Base-by-base conservation (phyloP, 2,329 filamentous ascomycete species). In the Scolecobasidium constrictum region DNA sequence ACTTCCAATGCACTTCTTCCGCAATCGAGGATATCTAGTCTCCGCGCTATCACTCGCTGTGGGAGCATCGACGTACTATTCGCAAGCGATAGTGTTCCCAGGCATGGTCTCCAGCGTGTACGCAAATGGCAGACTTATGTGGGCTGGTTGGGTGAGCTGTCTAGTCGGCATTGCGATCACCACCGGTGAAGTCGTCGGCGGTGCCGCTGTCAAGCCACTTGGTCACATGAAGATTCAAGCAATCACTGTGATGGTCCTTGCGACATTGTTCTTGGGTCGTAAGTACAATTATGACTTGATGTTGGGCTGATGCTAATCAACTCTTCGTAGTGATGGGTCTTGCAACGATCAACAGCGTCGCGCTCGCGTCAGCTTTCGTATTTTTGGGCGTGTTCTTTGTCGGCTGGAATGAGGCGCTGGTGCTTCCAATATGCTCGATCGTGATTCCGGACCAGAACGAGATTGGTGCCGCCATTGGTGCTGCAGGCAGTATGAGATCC, bases 391-490 rank as follows among this genome's bases (percentile, higher is more conserved):
- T 45, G 37, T 49, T 55, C 42, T 55, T 51, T 38, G 50, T 57
- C 22, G 56, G 56, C 15, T 59, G 54, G 54, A 52, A 51, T 39
- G 57, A 60, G 42, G 41, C 46, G 20, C 38, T 57, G 20, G 47
- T 47, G 33, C 48, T 58, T 18, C 40, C 52, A 11, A 52, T 49
- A 35, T 42, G 48, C 4, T 53, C 63, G 1, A 66, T 65, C 49
- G 62, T 59, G 39, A 55, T 57, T 17, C 54, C 57, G 0, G 53
- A 60, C 12, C 56, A 58, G 45, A 48, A 39, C 11, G 62, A 67
- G 13, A 66, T 67, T 35, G 64, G 64, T 20, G 50, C 64, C 5
- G 62, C 64, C 2, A 62, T 57, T 4, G 63, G 63, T 15, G 47
- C 64, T 9, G 50, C 64, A 4, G 61, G 62, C 2, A 65, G 61